phyloP scores from a whole-genome alignment of 2,329 filamentous ascomycete species.

The Tothia fuscella region DNA sequence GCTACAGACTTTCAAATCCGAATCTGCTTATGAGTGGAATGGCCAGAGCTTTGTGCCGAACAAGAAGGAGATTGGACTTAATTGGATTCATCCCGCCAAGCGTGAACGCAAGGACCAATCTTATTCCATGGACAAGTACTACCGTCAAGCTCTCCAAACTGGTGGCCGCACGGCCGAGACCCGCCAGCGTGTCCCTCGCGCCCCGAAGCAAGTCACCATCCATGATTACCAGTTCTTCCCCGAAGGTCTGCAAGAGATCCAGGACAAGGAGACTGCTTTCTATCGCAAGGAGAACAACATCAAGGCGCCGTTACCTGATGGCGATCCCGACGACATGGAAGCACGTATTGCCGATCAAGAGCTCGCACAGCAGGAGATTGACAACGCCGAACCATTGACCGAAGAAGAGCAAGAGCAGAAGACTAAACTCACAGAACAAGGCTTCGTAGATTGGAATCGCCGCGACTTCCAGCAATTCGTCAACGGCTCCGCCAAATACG shows the following conservation, averaged over 20 bases:
- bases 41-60: constrained; percentile 86
- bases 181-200: constrained; percentile 90
- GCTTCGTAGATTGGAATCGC: constrained; percentile 91
- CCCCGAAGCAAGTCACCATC: constrained; percentile 81
- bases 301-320: constrained; percentile 81
- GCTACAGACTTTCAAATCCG: constrained; percentile 92
- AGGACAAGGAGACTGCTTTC: constrained; percentile 91
- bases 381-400: constrained; percentile 76
- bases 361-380: constrained; percentile 82
- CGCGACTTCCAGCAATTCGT: constrained; percentile 97
- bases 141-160: constrained; percentile 78
- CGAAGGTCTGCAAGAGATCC: constrained; percentile 67
- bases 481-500: constrained; percentile 88
- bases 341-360: constrained; percentile 81
- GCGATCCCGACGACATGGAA: constrained; percentile 73
- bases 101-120: constrained; percentile 96
- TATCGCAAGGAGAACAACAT: constrained; percentile 95
- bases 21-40: constrained; percentile 98
- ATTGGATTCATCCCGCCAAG: constrained; percentile 97
- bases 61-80: constrained; percentile 75
- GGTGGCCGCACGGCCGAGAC: constrained; percentile 67
- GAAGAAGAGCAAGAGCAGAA: constrained; percentile 87
- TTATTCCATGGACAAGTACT: constrained; percentile 98
- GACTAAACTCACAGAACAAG: constrained; percentile 64
- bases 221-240: constrained; percentile 99